Conservation (phyloP, 225 moss, liverwort and hornwort genomes). For the Takakia lepidozioides region DNA sequence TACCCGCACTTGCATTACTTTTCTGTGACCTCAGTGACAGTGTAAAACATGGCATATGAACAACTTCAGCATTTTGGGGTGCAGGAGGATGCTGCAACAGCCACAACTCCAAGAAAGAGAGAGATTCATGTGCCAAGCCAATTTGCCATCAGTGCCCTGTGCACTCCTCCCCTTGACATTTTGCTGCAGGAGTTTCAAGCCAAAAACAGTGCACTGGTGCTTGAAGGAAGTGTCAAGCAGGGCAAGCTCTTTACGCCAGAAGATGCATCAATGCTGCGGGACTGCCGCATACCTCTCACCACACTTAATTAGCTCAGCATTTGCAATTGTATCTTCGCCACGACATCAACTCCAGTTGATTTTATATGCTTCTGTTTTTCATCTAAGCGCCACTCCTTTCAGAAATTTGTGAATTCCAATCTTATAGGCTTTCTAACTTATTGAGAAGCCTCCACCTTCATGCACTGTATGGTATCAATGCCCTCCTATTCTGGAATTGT, state of each 20-base stretch:
- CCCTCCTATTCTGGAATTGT: background rate
- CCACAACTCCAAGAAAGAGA: slow-evolving; percentile 73
- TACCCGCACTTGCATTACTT: background rate
- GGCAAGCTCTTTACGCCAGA: slow-evolving; percentile 51
- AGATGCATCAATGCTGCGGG: slow-evolving; percentile 50
- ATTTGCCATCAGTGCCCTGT: slow-evolving; percentile 55
- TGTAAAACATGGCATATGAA: background rate
- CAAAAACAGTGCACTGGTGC: slow-evolving; percentile 38
- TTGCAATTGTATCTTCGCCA: background rate
- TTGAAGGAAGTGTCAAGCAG: slow-evolving; percentile 49
- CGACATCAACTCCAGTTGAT: background rate
- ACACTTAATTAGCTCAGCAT: slow-evolving; percentile 46
- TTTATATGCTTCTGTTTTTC: background rate
- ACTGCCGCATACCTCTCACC: slow-evolving; percentile 63
- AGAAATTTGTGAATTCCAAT: background rate
- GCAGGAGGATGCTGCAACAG: slow-evolving; percentile 75
- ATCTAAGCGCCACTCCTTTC: background rate
- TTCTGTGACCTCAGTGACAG: too few relatives aligned
- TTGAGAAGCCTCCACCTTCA: background rate
- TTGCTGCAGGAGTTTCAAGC: slow-evolving; percentile 65
- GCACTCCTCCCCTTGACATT: slow-evolving; percentile 64
- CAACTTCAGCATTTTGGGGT: background rate
- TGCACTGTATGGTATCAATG: background rate
- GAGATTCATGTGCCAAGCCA: slow-evolving; percentile 52
- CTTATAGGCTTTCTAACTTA: too few relatives aligned